Conservation (phyloP, 2,329 filamentous ascomycete genomes). For the Emmonsia crescens region DNA sequence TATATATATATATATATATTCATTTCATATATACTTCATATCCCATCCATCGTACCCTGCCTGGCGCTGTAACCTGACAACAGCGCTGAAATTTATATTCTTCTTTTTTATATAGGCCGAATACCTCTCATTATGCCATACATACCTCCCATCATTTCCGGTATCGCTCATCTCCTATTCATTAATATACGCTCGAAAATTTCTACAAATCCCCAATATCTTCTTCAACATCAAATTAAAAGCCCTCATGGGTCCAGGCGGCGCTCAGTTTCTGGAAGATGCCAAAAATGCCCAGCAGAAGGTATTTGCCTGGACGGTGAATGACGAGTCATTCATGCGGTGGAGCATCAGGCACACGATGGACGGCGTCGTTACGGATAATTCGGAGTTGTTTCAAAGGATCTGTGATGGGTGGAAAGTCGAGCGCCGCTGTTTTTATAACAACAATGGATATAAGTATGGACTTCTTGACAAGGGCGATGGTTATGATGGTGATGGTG, state of each 20-base stretch:
- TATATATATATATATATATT: slow-evolving; percentile 22
- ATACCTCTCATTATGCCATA: slow-evolving; percentile 54
- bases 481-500: not conserved
- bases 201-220: slow-evolving; percentile 56
- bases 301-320: slow-evolving; percentile 79
- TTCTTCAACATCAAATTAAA: slow-evolving; percentile 69
- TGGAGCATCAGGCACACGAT: slow-evolving; percentile 59
- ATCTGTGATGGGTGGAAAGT: slow-evolving; percentile 1
- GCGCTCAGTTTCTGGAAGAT: slow-evolving; percentile 54
- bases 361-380: slow-evolving; percentile 79
- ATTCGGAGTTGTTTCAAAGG: slow-evolving; percentile 41
- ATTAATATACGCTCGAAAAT: slow-evolving; percentile 53
- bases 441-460: not conserved
- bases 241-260: slow-evolving; percentile 57
- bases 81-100: no score
- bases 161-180: slow-evolving; percentile 35
- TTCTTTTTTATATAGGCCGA: slow-evolving; percentile 50
- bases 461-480: not conserved
- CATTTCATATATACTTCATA: slow-evolving; percentile 4
- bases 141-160: slow-evolving; percentile 37
- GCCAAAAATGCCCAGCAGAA: slow-evolving; percentile 46
- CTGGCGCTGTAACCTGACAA: no score
- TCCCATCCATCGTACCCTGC: no score
- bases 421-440: not conserved
- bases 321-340: slow-evolving; percentile 65